A percentile compares a stretch with the other conserved stretches of the same genome.
Evolutionary conservation across 2,329 filamentous ascomycete species (phyloP).

Genomic region (Meredithiella fracta): DNA sequence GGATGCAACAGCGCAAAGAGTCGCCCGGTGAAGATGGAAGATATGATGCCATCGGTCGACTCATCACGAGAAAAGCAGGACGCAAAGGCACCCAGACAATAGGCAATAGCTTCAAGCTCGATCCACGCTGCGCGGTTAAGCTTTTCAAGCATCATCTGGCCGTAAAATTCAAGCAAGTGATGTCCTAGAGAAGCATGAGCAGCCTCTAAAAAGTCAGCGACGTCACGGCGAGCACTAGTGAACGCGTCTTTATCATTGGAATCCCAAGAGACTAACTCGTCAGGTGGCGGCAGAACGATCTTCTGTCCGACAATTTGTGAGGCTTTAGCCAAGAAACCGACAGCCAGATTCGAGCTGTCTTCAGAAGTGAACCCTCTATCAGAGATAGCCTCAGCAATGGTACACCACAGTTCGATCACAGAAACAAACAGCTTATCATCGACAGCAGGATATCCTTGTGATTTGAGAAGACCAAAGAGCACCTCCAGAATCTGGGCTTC

Average conservation of each 20-base stretch:
- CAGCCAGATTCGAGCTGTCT: conserved; percentile 21
- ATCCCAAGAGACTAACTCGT: conserved; percentile 49
- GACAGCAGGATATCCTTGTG: conserved; percentile 48
- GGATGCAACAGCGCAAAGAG: conserved; percentile 12
- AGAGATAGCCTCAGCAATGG: conserved; percentile 52
- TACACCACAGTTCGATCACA: conserved; percentile 67
- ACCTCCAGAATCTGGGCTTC: conserved; percentile 37
- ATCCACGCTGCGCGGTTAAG: conserved; percentile 29
- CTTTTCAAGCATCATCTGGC: conserved; percentile 32
- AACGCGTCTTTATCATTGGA: conserved; percentile 51
- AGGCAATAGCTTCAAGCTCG: conserved; percentile 43
- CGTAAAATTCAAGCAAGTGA: conserved; percentile 39
- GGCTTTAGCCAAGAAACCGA: conserved; percentile 24
- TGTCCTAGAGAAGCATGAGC: conserved; percentile 46
- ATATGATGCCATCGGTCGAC: conserved; percentile 41
- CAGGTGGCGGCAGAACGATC: conserved; percentile 46
- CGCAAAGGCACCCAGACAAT: conserved; percentile 48
- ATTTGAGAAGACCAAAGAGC: conserved; percentile 48
- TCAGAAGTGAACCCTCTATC: conserved; percentile 40
- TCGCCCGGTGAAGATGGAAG: conserved; percentile 43
- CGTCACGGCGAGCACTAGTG: conserved; percentile 57
- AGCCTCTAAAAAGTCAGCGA: conserved; percentile 61
- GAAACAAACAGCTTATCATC: conserved; percentile 62
- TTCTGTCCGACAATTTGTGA: conserved; percentile 53
- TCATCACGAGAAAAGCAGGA: conserved; percentile 45